Evolutionary conservation across 108 stramenopile genomes (phyloP).

Genomic region (Cyclostephanos tholiformis): DNA sequence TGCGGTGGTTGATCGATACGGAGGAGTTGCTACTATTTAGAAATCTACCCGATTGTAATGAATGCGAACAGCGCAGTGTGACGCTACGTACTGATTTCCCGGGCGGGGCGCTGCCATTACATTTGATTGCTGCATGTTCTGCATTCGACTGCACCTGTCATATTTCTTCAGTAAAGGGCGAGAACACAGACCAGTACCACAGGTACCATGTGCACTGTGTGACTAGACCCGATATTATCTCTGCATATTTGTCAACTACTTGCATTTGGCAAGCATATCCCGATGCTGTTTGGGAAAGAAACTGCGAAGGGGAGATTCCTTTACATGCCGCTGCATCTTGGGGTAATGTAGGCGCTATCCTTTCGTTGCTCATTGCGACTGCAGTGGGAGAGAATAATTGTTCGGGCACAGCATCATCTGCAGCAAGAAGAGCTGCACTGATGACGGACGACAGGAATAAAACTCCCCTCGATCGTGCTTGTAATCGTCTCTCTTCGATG

Average conservation of each 20-base stretch:
- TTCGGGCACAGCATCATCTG: background rate
- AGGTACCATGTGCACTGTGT: constrained; percentile 7
- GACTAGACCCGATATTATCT: constrained; percentile 20
- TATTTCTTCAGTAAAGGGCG: constrained; percentile 4
- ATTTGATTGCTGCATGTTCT: constrained; percentile 35
- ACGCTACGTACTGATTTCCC: constrained; percentile 31
- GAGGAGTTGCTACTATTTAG: constrained; percentile 5
- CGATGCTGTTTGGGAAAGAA: constrained; percentile 36
- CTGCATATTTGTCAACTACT: constrained; percentile 30
- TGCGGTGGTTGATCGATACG: constrained; percentile 25
- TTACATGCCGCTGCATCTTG: constrained; percentile 42
- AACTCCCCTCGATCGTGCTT: constrained; percentile 36
- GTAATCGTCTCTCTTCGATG: constrained; percentile 27
- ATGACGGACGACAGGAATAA: constrained; percentile 21
- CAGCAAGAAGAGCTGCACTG: constrained; percentile 18
- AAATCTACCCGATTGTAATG: constrained; percentile 1
- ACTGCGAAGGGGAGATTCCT: constrained; percentile 42
- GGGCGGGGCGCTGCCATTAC: constrained; percentile 29
- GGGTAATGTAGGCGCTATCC: constrained; percentile 30
- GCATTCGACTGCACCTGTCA: constrained; percentile 15
- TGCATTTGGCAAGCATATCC: constrained; percentile 22
- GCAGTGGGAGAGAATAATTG: background rate
- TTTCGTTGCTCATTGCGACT: constrained; percentile 23
- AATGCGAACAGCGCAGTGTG: constrained; percentile 6
- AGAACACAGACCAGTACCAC: background rate